Evolutionary conservation across 768 basidiomycete genomes (phyloP), one percentile per base, ranked within the genome.

Genomic region (Mycena vulgaris): DNA sequence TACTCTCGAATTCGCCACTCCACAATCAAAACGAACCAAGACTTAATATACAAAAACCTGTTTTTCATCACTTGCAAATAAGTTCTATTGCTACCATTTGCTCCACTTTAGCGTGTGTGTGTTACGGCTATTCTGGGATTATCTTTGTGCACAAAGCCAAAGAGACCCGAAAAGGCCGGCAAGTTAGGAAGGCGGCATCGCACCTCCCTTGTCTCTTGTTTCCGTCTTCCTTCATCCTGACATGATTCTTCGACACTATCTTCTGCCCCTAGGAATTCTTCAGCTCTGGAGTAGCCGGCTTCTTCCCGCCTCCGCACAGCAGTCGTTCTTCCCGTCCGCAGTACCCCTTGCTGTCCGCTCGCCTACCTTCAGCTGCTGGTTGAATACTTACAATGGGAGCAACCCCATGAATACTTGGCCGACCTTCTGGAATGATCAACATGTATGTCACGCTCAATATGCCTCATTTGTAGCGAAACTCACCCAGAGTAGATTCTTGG

Each of bases 331-430:
- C 48, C 86, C 86, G 17, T 75, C 83, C 2, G 81, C 86, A 4
- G 79, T 87, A 28, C 88, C 88, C 23, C 82, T 89, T 9, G 87
- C 87, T 7, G 87, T 89, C 27, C 83, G 86, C 31, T 80, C 86
- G 7, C 89, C 89, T 2, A 89, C 88, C 69, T 74, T 89, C 45
- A 86, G 83, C 23, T 82, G 82, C 4, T 89, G 87, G 88, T 58
- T 75, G 35, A 64, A 74, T 35, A 53, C 65, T 3, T 78, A 83
- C 3, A 78, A 82, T 5, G 80, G 78, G 3, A 53, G 73, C 42
- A 73, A 76, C 14, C 75, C 79, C 19, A 84, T 84, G 68, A 68
- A 52, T 31, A 83, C 73, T 13, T 88, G 86, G 86, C 83, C 88
- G 0, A 77, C 74, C n/a, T 88, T 89, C 66, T 89, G 88, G 88